A percentile compares a stretch with the other conserved stretches of the same genome.
phyloP scores from a whole-genome alignment of 2,329 filamentous ascomycete genomes.

The Colletotrichum spaethianum region DNA sequence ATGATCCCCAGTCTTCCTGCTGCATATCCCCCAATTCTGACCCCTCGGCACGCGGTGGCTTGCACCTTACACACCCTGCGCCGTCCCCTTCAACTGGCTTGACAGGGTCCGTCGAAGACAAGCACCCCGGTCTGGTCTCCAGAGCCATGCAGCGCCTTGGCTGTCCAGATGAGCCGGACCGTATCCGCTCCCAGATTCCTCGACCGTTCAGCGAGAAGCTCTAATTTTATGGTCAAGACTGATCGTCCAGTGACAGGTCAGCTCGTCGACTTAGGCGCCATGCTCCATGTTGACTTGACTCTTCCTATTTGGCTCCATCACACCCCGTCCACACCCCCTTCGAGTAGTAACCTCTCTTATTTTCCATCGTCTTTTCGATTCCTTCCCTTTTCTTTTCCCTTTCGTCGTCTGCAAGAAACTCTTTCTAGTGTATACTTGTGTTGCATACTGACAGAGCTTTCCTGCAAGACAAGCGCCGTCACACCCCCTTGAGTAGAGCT shows the following conservation, averaged over 20 bases:
- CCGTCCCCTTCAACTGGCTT: constrained; percentile 29
- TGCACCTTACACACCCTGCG: constrained; percentile 34
- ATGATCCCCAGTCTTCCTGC: constrained; percentile 27
- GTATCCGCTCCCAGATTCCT: constrained; percentile 42
- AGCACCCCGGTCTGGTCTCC: constrained; percentile 39
- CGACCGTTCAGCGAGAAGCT: constrained; percentile 43
- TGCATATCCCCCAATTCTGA: constrained; percentile 40
- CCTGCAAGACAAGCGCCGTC: constrained; percentile 56
- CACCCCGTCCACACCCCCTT: constrained; percentile 48
- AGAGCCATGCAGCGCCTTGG: constrained; percentile 41
- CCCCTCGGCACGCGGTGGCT: constrained; percentile 42
- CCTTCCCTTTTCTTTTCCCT: constrained; percentile 41
- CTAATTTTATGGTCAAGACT: constrained; percentile 61
- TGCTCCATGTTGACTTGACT: constrained; percentile 53
- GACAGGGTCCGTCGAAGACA: constrained; percentile 36
- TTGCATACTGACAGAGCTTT: constrained; percentile 39
- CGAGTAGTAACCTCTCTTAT: constrained; percentile 39
- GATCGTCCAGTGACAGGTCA: constrained; percentile 60
- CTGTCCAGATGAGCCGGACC: constrained; percentile 42
- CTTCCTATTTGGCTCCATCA: constrained; percentile 54
- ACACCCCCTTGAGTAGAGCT: constrained; percentile 41
- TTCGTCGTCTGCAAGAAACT: constrained; percentile 33
- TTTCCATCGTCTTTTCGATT: constrained; percentile 44
- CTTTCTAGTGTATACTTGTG: constrained; percentile 5
- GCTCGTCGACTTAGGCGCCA: constrained; percentile 59